Base-by-base conservation (phyloP, 345 rosid genomes). In the Turnera subulata region DNA sequence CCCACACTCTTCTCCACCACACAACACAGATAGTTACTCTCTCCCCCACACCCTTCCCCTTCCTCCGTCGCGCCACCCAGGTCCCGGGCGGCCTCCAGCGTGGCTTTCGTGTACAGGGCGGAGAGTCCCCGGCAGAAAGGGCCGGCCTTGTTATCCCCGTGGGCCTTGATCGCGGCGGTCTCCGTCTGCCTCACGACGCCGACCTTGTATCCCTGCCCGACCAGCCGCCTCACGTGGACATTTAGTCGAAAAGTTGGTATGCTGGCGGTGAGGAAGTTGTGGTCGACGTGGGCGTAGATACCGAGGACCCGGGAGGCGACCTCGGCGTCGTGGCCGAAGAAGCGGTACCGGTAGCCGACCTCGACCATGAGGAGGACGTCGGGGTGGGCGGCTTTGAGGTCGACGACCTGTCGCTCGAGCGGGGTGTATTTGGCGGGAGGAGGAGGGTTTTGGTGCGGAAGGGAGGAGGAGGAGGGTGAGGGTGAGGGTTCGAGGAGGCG, bases 161-260 rank as follows among this genome's bases (percentile, higher is more conserved):
- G 97, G 2, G 98, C 80, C 72, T 92, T 92, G 18, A 89, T 89
- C 0, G 97, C 93, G 0, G 98, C 96, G 0, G 96, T 92, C 72
- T 92, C 98, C 0, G 98, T 92, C 86, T 92, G 97, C 64, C 89
- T 89, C 49, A 92, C 97, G 23, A 92, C 97, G 56, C 97, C 98
- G 25, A 92, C 84, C 78, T 86, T 92, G 62, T 86, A 75, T 2
- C 98, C 97, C 5, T 87, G 95, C 43, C 78, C 78, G 7, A 92
- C 98, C 50, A 92, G 72, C 63, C 98, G 80, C 59, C 94, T 82
- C 64, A 86, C 85, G 23, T 92, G 91, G 61, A 92, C 79, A 61
- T 82, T 77, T 24, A 92, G 51, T 53, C 98, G 86, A 80, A 86
- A 83, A 62, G 96, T 86, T n/a, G 98, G 98, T 18, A 92, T 55